Evolutionary conservation across 2,329 filamentous ascomycete species (phyloP).

Genomic region (Bipolaris gigantea): DNA sequence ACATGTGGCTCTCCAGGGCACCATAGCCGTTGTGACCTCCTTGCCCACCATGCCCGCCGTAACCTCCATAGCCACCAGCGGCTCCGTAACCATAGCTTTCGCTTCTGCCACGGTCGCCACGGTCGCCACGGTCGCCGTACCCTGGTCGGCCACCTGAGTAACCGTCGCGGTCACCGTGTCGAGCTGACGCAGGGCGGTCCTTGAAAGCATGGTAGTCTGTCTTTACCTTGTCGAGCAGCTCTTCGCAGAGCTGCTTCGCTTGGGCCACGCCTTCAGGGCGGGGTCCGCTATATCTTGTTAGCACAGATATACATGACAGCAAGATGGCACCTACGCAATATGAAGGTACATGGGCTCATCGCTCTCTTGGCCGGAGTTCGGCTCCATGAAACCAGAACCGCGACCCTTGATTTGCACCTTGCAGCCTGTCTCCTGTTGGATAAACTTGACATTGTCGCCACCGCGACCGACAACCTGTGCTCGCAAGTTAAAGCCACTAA

Average conservation of each 20-base stretch:
- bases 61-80: constrained; percentile 44
- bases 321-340: constrained; percentile 69
- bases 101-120: constrained; percentile 45
- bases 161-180: constrained; percentile 48
- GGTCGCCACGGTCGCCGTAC: constrained; percentile 47
- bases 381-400: constrained; percentile 91
- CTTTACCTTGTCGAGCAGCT: constrained; percentile 82
- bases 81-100: constrained; percentile 44
- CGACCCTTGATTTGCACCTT: constrained; percentile 98
- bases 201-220: constrained; percentile 91
- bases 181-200: constrained; percentile 60
- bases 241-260: constrained; percentile 85
- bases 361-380: constrained; percentile 82
- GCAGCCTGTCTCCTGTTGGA: constrained; percentile 92
- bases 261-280: constrained; percentile 82
- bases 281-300: constrained; percentile 65
- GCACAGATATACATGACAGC: constrained; percentile 5
- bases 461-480: constrained; percentile 95
- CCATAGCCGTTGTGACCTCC: constrained; percentile 36
- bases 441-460: constrained; percentile 96
- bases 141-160: constrained; percentile 40
- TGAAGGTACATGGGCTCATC: constrained; percentile 97
- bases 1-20: constrained; percentile 29
- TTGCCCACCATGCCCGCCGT: constrained; percentile 43
- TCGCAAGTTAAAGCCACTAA: constrained; percentile 92